A percentile compares a stretch with the other conserved stretches of the same genome.
phyloP scores from a whole-genome alignment of 129 eudicot species.

The Daucus carota region DH1_v3.0 NC_030386.2:20509501-20510000 shows the following conservation, averaged over 20 bases:
- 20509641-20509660: neutral
- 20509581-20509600: neutral
- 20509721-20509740: slow-evolving; percentile 33
- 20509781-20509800: slow-evolving; percentile 61
- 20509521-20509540: slow-evolving; percentile 74
- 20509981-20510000: slow-evolving; percentile 51
- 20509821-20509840: slow-evolving; percentile 63
- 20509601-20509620: neutral
- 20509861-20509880: slow-evolving; percentile 64
- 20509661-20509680: neutral
- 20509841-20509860: slow-evolving; percentile 70
- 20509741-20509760: slow-evolving; percentile 54
- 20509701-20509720: neutral
- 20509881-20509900: slow-evolving; percentile 57
- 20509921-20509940: slow-evolving; percentile 70
- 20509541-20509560: slow-evolving; percentile 68
- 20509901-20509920: slow-evolving; percentile 72
- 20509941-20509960: slow-evolving; percentile 48
- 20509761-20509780: slow-evolving; percentile 59
- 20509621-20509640: neutral
- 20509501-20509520: slow-evolving; percentile 73
- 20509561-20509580: neutral
- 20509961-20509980: slow-evolving; percentile 78
- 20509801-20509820: slow-evolving; percentile 65
- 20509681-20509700: neutral